These are phyloP conservation scores for Morella rubra DNA, from an alignment of 306 rosid species.

Conservation along the genomic window DNA sequence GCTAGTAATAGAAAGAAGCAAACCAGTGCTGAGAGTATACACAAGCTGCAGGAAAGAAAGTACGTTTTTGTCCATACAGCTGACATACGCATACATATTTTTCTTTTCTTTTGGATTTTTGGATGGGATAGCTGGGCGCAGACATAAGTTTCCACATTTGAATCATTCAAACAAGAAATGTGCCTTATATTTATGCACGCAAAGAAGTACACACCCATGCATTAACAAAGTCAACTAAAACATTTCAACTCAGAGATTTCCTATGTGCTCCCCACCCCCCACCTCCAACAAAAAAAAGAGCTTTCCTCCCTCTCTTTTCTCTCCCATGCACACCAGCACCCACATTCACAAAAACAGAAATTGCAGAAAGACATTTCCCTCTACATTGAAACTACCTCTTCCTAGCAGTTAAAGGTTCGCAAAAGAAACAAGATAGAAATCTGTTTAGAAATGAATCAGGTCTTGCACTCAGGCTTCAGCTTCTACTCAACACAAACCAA, in stretches of 20 bases:
- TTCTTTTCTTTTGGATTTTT: neutral
- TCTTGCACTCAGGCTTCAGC: neutral
- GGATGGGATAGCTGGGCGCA: neutral
- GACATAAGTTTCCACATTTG: neutral
- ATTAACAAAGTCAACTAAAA: neutral
- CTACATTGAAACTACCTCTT: neutral
- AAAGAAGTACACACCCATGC: neutral
- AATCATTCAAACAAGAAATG: conserved; percentile 4
- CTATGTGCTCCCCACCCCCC: neutral
- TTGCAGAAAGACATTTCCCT: neutral
- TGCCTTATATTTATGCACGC: neutral
- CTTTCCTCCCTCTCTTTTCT: neutral
- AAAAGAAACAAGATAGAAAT: no score
- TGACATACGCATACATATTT: neutral
- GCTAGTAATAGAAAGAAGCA: neutral
- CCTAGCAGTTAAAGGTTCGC: neutral
- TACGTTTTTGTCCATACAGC: neutral
- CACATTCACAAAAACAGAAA: no score
- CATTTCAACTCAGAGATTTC: neutral
- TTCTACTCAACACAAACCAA: neutral
- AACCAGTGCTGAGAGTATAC: neutral
- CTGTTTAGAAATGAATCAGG: neutral
- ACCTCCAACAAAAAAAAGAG: no score
- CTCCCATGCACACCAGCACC: neutral
- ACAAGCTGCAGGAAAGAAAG: neutral